Base-by-base conservation (phyloP, 1,139 yeast species). In the Wickerhamomyces sp. region DNA sequence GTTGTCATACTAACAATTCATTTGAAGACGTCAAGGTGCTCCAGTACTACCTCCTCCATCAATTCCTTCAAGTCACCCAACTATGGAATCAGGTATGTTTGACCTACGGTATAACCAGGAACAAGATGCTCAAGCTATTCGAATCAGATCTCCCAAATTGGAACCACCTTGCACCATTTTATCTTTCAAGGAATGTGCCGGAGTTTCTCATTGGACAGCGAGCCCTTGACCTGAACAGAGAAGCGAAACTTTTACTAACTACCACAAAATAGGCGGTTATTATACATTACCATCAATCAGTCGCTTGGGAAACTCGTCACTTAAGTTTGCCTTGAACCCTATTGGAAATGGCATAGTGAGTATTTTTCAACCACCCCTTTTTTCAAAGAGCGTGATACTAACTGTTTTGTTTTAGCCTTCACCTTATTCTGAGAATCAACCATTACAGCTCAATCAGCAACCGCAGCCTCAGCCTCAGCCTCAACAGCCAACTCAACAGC, bases 41-140 rank as follows among this genome's bases (percentile, higher is more conserved):
- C 63, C 61, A 10, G 59, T 59, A 17, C 43, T 58, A 13, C 61
- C 60, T n/a, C 59, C 61, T 18, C 62, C 62, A 10, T 48, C 52
- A 18, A 41, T 49, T 6, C 43, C 49, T 15, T 51, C 52, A 16
- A 42, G 49, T n/a, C 54, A 44, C 37, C 35, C 48, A 17, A 34
- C 48, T 12, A 42, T 48, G 39, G 55, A 51, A 35, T 42, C 52
- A 22, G 51, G 56, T 52, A 45, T 25, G 56, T 47, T 19, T 22
- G 7, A 21, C 7, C 7, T 10, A 21, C 7, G 10, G 10, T n/a
- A n/a, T n/a, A n/a, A n/a, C 28, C 18, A 24, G 19, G 6, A 10
- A 16, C 24, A 7, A 13, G 6, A 8, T 14, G 13, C 5, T 8
- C 10, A 31, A 31, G 17, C 16, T 1, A 28, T 15, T 22, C 5